phyloP scores from a whole-genome alignment of 805 yeast genomes.

The Martiniozyma abietophila region DNA sequence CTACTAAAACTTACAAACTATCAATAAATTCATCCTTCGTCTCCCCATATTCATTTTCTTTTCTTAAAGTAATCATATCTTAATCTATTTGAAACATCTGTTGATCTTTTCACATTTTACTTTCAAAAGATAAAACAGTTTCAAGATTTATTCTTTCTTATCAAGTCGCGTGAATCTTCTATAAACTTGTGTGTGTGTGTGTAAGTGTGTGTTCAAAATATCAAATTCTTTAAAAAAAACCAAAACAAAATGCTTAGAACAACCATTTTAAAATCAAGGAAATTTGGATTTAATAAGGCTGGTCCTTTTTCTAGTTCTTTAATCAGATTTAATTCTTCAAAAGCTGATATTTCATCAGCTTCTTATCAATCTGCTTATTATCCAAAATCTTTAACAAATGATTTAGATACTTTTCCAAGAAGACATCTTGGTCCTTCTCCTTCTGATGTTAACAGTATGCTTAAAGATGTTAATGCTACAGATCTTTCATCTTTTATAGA shows the following conservation, averaged over 20 bases:
- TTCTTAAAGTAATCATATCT: too few species aligned
- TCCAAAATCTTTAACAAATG: conserved; percentile 25
- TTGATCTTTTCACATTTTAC: too few species aligned
- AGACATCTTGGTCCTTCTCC: conserved; percentile 87
- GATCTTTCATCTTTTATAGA: conserved; percentile 64
- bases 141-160: too few species aligned
- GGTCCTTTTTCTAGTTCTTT: not conserved
- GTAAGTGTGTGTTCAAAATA: too few species aligned
- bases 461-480: conserved; percentile 49
- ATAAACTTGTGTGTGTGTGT: too few species aligned
- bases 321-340: conserved; percentile 12
- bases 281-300: not conserved
- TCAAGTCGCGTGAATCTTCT: too few species aligned
- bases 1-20: too few species aligned
- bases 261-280: conserved; percentile 3
- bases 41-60: too few species aligned
- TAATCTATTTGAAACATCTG: too few species aligned
- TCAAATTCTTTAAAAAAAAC: too few species aligned
- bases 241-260: conserved; percentile 5
- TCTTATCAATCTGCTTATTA: conserved; percentile 40
- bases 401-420: conserved; percentile 74
- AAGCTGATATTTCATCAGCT: conserved; percentile 47
- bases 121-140: too few species aligned
- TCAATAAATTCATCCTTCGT: too few species aligned
- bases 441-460: conserved; percentile 54